phyloP scores from a whole-genome alignment of 495 filamentous ascomycete genomes.

The Pseudomonodictys pantanalensis region DNA sequence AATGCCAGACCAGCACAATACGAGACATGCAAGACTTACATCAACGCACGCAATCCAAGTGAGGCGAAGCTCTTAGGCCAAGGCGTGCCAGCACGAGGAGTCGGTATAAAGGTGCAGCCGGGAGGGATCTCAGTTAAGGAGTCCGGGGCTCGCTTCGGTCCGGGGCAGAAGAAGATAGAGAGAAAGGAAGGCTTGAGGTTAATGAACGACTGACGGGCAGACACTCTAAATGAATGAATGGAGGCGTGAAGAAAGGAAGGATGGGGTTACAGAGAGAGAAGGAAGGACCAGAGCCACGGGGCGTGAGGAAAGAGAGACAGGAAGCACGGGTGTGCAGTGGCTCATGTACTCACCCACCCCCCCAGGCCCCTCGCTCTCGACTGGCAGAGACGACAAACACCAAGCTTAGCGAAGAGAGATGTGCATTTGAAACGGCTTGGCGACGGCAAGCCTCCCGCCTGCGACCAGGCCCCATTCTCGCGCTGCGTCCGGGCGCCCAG shows the following conservation, averaged over 20 bases:
- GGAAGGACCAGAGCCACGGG: conserved; percentile 14
- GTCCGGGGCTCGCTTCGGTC: background rate
- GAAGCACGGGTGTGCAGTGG: conserved; percentile 16
- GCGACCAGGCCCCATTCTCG: conserved; percentile 14
- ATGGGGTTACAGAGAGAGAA: background rate
- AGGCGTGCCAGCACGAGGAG: conserved; percentile 31
- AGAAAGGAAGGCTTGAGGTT: conserved; percentile 5
- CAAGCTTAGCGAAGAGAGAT: conserved; percentile 18
- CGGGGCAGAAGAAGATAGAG: background rate
- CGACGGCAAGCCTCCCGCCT: conserved; percentile 22
- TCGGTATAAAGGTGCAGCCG: conserved; percentile 14
- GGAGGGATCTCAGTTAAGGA: background rate
- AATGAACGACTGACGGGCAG: conserved; percentile 11
- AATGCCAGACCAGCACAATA: conserved; percentile 5
- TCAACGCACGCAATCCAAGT: conserved; percentile 27
- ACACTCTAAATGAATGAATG: conserved; percentile 28
- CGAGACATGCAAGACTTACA: conserved; percentile 25
- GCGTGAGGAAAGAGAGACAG: background rate
- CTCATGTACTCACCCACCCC: conserved; percentile 33
- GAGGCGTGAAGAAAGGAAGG: conserved; percentile 7
- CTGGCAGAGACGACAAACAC: conserved; percentile 18
- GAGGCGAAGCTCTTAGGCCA: conserved; percentile 19
- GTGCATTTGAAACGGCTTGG: conserved; percentile 34
- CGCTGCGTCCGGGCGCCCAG: conserved; percentile 10
- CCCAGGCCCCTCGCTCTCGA: too few relatives aligned